Evolutionary conservation across 768 basidiomycete genomes (phyloP), one percentile per base, ranked within the genome.

Genomic region (Lactifluus pinguis): DNA sequence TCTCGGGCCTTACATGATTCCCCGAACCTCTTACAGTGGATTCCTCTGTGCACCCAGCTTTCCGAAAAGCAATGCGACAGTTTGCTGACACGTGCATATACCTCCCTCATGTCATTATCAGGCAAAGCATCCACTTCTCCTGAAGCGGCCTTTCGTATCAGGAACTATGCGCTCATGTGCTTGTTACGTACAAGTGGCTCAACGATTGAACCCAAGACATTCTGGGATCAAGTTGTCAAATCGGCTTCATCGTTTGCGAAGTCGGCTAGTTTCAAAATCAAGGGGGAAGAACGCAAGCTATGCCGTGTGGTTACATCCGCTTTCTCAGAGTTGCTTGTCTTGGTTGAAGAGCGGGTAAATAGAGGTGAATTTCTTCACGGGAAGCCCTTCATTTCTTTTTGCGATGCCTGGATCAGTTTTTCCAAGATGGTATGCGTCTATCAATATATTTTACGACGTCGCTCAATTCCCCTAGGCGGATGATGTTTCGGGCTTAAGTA

Each of bases 161-260:
- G 79, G 49, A 57, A 76, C 70, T 70, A 78, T 69, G 71, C 71
- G 5, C 69, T 86, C 74, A 70, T 80, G 69, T 67, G 72, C 76
- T 62, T 80, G 66, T 59, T 85, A 72, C 69, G 70, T 76, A 61
- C 83, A 6, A 76, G 78, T 10, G 68, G 76, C 29, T 75, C 80
- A 34, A 75, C 79, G 41, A 64, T 79, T 30, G 76, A 80, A 50
- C 71, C 83, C 3, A 73, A 74, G 50, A 79, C 77, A 0, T 86
- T 90, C 69, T 89, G 89, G 89, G 83, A 86, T 50, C 89, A 91
- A 67, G 76, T 69, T 30, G 75, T 76, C 59, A 83, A 80, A 64
- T 81, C 76, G 67, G 75, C 76, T 21, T 74, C 69, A 14, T 69
- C 76, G n/a, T 80, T 79, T 55, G 72, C 78, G 17, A 49, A 25